Base-by-base conservation (phyloP, 2,329 filamentous ascomycete species). In the Exserohilum rostratum region DNA sequence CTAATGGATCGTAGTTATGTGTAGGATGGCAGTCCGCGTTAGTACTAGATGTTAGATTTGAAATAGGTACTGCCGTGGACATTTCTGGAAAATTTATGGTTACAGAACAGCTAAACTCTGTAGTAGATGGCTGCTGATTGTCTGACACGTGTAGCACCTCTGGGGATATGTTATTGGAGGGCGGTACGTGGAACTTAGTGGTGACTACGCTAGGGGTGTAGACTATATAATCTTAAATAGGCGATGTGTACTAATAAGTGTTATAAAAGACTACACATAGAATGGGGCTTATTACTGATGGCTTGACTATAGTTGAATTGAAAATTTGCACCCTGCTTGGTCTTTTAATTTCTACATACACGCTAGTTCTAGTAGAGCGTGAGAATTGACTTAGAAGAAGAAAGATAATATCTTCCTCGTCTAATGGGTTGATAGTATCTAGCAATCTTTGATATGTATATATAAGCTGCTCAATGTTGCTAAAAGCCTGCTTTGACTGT, bases 321-420 rank as follows among this genome's bases (percentile, higher is more conserved):
- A 22, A 46, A n/a, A 46, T 25, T 25, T 35, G 30, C 6, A 46
- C 22, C 40, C 64, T 17, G 39, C 55, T n/a, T 64, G 48, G 57
- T 40, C 25, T 53, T 20, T 49, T 34, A 38, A 57, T 43, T 45
- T 49, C 46, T 3, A 40, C 18, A 30, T 50, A 31, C 13, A 38
- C 40, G 18, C 11, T 22, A 42, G 52, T n/a, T 17, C 35, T 22
- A 11, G 35, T 33, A 3, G 43, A 46, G 3, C 10, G 18, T 6
- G 43, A 20, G 12, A 22, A 46, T n/a, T 17, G 30, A 22, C 43
- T 46, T n/a, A 46, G 12, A 25, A 46, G 43, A 33, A 46, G 30
- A 35, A 46, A 46, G 29, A 46, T 30, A 35, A 46, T 22, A 10
- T 46, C 43, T 22, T 46, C 43, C 20, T 46, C 31, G 7, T 27